Evolutionary conservation across 2,329 filamentous ascomycete species (phyloP).

Genomic region (Magnaporthiopsis rhizophila): DNA sequence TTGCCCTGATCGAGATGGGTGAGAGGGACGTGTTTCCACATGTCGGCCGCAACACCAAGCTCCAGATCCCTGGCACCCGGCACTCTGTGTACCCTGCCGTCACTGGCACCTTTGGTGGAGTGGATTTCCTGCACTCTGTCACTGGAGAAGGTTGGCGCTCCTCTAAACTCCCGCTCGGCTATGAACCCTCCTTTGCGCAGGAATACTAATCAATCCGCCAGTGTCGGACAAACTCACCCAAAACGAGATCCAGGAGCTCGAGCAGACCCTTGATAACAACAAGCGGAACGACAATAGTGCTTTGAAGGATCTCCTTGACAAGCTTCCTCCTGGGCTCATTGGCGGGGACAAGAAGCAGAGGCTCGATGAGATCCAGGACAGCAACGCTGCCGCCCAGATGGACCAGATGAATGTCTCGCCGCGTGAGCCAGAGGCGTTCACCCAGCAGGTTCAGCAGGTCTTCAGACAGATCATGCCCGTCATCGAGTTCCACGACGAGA

Average conservation of each 20-base stretch:
- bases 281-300: slow-evolving; percentile 60
- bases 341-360: slow-evolving; percentile 65
- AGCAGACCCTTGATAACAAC: slow-evolving; percentile 67
- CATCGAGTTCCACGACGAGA: slow-evolving; percentile 82
- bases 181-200: too few species aligned
- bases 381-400: slow-evolving; percentile 68
- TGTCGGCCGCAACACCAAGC: slow-evolving; percentile 65
- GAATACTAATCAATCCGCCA: slow-evolving; percentile 16
- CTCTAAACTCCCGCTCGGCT: neutral
- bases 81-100: slow-evolving; percentile 69
- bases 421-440: slow-evolving; percentile 76
- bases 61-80: slow-evolving; percentile 60
- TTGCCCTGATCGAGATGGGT: slow-evolving; percentile 80
- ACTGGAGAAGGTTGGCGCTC: slow-evolving; percentile 49
- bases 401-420: slow-evolving; percentile 67
- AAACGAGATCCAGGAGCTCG: slow-evolving; percentile 81
- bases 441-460: slow-evolving; percentile 63
- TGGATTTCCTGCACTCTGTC: slow-evolving; percentile 89
- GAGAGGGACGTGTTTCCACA: slow-evolving; percentile 79
- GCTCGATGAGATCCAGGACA: slow-evolving; percentile 70
- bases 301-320: slow-evolving; percentile 70
- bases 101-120: slow-evolving; percentile 89
- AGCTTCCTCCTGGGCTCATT: slow-evolving; percentile 74
- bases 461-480: slow-evolving; percentile 79
- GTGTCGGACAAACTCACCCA: slow-evolving; percentile 86